phyloP scores from a whole-genome alignment of 75 land plant genomes.

The Pinus albicaulis region DNA sequence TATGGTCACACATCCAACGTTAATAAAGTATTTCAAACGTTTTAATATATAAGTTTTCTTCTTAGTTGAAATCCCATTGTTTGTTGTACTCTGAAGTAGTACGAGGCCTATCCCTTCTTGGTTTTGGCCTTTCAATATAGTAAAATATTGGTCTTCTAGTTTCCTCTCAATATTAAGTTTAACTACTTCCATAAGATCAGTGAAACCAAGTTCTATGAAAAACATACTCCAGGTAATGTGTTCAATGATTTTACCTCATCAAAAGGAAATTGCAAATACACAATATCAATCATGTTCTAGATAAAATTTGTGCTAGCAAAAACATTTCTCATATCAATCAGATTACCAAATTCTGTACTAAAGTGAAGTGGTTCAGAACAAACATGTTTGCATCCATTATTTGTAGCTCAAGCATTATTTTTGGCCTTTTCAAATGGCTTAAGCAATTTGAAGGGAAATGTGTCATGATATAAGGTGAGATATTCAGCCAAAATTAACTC shows the following conservation, averaged over 20 bases:
- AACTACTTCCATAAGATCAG: too few species aligned
- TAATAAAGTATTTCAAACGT: too few species aligned
- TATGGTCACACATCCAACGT: too few species aligned
- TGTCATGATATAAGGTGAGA: constrained; percentile 20
- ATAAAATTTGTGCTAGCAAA: constrained; percentile 22
- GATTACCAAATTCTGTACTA: constrained; percentile 51
- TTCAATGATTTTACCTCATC: constrained; percentile 17
- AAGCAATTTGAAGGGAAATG: constrained; percentile 32
- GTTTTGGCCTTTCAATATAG: too few species aligned
- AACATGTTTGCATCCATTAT: constrained; percentile 46
- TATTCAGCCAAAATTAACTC: too few species aligned
- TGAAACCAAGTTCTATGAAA: constrained; percentile 57
- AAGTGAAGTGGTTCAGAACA: constrained; percentile 62
- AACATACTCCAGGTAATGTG: constrained; percentile 59
- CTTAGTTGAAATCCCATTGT: too few species aligned
- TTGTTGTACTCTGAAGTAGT: too few species aligned
- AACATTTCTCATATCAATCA: constrained; percentile 40
- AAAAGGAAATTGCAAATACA: constrained; percentile 36
- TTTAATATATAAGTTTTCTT: too few species aligned
- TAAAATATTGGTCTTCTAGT: too few species aligned
- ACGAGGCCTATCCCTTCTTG: too few species aligned
- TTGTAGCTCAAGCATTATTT: too few species aligned
- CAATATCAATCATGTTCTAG: constrained; percentile 74
- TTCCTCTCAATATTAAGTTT: too few species aligned
- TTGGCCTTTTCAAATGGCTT: neutral